Base-by-base conservation (phyloP, 805 yeast species). In the baker's yeast (Saccharomyces cerevisiae) region DNA sequence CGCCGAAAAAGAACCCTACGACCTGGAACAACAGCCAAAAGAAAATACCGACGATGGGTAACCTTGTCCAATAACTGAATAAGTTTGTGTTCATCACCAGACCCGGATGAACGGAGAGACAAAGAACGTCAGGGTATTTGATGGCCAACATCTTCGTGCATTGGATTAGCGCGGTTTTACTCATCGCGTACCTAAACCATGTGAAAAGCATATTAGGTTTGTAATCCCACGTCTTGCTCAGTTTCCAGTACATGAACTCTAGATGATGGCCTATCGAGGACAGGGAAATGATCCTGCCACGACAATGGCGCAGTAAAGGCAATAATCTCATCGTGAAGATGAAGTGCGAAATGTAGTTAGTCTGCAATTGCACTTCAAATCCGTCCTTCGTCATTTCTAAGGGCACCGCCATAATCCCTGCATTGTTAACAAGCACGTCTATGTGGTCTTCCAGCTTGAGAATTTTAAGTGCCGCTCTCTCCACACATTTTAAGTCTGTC, bases 371-470 rank as follows among this genome's bases (percentile, higher is more conserved):
- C 14, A 86, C 76, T 67, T 89, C 96, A 66, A 86, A 87, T 3
- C 81, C 82, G 61, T 85, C 89, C 36, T 73, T 76, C 0, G 96
- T 86, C 31, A 75, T 59, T 22, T 78, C 73, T 66, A 73, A 82
- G 0, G 95, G 92, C n/a, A 83, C 73, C 14, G 86, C 90, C 82
- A 86, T 84, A 4, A 85, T 81, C 1, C 95, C 94, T 1, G 96
- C 91, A 67, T 88, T 89, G 61, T 87, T 81, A 48, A 89, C 76
- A 32, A 89, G 73, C 24, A 88, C 68, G 66, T 87, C 83, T 30
- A 89, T 66, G 21, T 71, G 62, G 0, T 53, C 65, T 59, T 85
- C 92, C 51, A 70, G 59, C 14, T 68, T 66, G 46, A 69, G 69
- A 55, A 85, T 76, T 32, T 70, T 70, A 8, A 66, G 61, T 11